Evolutionary conservation across 2,329 filamentous ascomycete genomes (phyloP).

Genomic region (Aspergillus proliferans): DNA sequence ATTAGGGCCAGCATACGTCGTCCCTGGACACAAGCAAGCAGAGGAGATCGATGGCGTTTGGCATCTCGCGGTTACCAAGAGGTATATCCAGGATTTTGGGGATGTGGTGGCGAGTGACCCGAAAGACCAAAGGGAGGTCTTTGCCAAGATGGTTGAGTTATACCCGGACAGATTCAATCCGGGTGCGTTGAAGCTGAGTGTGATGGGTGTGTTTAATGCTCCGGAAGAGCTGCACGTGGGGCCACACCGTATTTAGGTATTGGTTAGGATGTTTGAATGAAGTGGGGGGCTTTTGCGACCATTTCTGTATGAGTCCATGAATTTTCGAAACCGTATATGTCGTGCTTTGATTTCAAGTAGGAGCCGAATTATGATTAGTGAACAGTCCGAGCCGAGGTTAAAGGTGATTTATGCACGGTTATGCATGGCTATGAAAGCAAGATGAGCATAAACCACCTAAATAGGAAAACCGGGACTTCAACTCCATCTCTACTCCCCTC

Average conservation of each 20-base stretch:
- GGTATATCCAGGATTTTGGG: slow-evolving; percentile 3
- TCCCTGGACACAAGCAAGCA: slow-evolving; percentile 3
- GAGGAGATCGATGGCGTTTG: slow-evolving; percentile 5
- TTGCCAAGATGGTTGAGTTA: neutral
- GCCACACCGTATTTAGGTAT: neutral
- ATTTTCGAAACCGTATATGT: no score
- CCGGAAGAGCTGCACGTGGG: neutral
- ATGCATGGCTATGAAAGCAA: neutral
- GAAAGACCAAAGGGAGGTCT: neutral
- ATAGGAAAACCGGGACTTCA: neutral
- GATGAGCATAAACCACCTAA: neutral
- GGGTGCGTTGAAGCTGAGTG: neutral
- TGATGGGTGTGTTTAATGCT: neutral
- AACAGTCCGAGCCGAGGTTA: slow-evolving; percentile 7
- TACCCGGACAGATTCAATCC: neutral
- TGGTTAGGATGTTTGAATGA: neutral
- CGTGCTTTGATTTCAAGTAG: no score
- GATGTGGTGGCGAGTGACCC: neutral
- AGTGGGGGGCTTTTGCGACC: no score
- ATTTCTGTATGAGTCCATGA: no score
- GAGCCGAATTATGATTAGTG: slow-evolving; percentile 5
- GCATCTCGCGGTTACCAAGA: slow-evolving; percentile 6
- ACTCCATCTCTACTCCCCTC: no score
- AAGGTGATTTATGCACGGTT: neutral
- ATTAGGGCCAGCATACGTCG: slow-evolving; percentile 3